Evolutionary conservation across 2,329 filamentous ascomycete genomes (phyloP).

Genomic region (Neoarthrinium moseri): DNA sequence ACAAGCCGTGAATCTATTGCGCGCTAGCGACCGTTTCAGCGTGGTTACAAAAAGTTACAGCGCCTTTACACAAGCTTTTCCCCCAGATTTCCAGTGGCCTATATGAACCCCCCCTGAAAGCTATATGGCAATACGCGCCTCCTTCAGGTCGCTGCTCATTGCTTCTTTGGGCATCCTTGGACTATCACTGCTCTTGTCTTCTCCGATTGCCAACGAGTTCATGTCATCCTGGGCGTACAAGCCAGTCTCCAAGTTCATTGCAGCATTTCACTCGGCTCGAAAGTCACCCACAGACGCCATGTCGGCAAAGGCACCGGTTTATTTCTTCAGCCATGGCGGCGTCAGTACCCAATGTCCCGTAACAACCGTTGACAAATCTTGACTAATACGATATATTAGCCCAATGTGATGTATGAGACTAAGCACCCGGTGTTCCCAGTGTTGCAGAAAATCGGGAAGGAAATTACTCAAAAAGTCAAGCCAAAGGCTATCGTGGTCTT

Average conservation of each 20-base stretch:
- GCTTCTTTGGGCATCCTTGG: slow-evolving; percentile 15
- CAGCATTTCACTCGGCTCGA: slow-evolving; percentile 10
- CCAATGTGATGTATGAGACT: slow-evolving; percentile 67
- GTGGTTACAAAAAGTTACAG: background rate
- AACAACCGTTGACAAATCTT: no score
- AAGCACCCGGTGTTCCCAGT: slow-evolving; percentile 65
- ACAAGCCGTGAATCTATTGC: no score
- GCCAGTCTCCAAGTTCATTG: slow-evolving; percentile 13
- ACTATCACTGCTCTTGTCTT: slow-evolving; percentile 23
- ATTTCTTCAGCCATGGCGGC: slow-evolving; percentile 51
- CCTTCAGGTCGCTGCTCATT: slow-evolving; percentile 11
- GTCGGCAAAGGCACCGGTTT: slow-evolving; percentile 37
- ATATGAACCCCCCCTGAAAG: background rate
- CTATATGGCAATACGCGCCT: background rate
- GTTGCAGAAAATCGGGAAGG: slow-evolving; percentile 59
- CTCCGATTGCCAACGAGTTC: slow-evolving; percentile 13
- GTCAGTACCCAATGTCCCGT: slow-evolving; percentile 28
- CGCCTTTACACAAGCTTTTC: background rate
- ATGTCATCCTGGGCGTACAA: slow-evolving; percentile 17
- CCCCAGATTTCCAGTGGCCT: background rate
- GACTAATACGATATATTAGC: no score
- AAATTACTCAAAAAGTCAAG: slow-evolving; percentile 69
- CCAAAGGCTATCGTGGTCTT: slow-evolving; percentile 74
- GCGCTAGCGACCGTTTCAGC: background rate
- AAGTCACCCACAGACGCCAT: slow-evolving; percentile 16